phyloP scores from a whole-genome alignment of 345 rosid species.

The Acer yangbiense region DNA sequence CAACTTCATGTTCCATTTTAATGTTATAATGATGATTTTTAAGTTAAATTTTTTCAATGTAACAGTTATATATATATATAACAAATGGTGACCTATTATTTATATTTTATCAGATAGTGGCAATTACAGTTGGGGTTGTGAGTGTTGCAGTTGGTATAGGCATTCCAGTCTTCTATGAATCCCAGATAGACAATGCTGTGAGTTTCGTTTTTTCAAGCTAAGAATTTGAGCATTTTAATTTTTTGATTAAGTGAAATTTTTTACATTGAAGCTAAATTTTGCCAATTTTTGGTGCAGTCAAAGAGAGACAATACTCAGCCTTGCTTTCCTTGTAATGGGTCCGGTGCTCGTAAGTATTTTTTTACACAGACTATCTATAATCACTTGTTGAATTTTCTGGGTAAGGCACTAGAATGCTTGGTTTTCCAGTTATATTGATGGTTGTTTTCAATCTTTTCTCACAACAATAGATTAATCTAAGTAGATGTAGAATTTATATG shows the following conservation, averaged over 20 bases:
- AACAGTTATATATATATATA: no score
- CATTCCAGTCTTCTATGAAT: slow-evolving; percentile 80
- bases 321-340: slow-evolving; percentile 90
- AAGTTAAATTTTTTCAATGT: not conserved
- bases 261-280: not conserved
- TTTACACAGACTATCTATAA: not conserved
- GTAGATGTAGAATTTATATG: not conserved
- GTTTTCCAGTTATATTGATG: not conserved
- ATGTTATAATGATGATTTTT: not conserved
- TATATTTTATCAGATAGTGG: slow-evolving; percentile 52
- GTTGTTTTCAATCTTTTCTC: no score
- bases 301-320: slow-evolving; percentile 88
- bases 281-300: slow-evolving; percentile 45
- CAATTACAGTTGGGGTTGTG: slow-evolving; percentile 75
- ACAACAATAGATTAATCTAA: not conserved
- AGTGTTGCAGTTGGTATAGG: slow-evolving; percentile 89
- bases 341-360: slow-evolving; percentile 81
- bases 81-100: not conserved
- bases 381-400: not conserved
- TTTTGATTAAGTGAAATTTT: not conserved
- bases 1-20: not conserved
- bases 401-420: not conserved
- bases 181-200: slow-evolving; percentile 85
- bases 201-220: slow-evolving; percentile 20
- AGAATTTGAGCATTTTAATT: not conserved